A percentile compares a stretch with the other conserved stretches of the same genome.
phyloP scores from a whole-genome alignment of 1,139 yeast genomes.

The Zygosaccharomyces pseudobailii region DNA sequence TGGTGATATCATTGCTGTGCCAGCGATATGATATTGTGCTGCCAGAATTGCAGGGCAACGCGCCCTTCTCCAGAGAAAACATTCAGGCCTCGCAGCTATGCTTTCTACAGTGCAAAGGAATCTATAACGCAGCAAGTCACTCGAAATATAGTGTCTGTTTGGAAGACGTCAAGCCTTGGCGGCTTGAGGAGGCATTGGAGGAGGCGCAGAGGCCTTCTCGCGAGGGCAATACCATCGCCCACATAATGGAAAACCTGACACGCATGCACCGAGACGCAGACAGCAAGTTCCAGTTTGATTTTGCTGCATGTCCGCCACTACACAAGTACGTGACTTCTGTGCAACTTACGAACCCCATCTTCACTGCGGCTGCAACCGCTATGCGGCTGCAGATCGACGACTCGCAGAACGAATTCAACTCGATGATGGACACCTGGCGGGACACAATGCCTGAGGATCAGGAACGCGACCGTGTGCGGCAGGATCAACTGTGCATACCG shows the following conservation, averaged over 20 bases:
- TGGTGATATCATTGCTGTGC: slow-evolving; percentile 20
- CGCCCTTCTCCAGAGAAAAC: slow-evolving; percentile 11
- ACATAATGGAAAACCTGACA: slow-evolving; percentile 21
- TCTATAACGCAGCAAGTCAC: slow-evolving; percentile 9
- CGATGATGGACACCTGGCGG: slow-evolving; percentile 9
- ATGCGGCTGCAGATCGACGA: slow-evolving; percentile 5
- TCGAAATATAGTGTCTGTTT: slow-evolving; percentile 12
- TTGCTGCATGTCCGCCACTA: background rate
- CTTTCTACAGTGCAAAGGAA: slow-evolving; percentile 19
- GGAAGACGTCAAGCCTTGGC: slow-evolving; percentile 13
- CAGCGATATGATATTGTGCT: slow-evolving; percentile 18
- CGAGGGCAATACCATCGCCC: slow-evolving; percentile 5
- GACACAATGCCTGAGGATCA: slow-evolving; percentile 1
- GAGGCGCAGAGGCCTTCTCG: background rate
- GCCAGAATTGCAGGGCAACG: slow-evolving; percentile 9
- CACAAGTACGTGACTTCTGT: background rate
- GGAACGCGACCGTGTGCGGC: background rate
- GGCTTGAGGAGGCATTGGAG: slow-evolving; percentile 6
- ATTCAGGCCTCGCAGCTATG: slow-evolving; percentile 18
- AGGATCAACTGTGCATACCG: background rate
- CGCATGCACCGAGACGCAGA: slow-evolving; percentile 12
- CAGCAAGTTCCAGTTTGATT: slow-evolving; percentile 17
- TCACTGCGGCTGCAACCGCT: slow-evolving; percentile 6
- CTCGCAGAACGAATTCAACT: slow-evolving; percentile 24
- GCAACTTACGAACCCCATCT: slow-evolving; percentile 14